Base-by-base conservation (phyloP, 2,329 filamentous ascomycete species). In the Aspergillus sp. region DNA sequence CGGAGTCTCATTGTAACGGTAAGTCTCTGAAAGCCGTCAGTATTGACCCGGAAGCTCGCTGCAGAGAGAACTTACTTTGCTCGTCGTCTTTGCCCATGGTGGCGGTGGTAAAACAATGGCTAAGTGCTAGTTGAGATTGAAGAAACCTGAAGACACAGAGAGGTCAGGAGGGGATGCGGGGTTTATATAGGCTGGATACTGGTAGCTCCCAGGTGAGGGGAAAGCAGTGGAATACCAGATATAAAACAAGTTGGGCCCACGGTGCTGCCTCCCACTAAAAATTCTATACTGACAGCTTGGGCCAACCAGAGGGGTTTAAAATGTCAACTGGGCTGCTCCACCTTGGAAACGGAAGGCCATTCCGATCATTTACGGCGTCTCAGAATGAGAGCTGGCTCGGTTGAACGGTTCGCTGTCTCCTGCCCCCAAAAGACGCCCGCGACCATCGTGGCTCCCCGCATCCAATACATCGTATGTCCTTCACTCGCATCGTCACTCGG, bases 1-100 rank as follows among this genome's bases (percentile, higher is more conserved):
- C 48, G 83, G 83, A 66, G 78, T 80, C 72, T 86, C 82, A 64
- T 82, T 77, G 72, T 86, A 86, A 62, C 79, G 79, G 70, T 76
- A 76, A 57, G 73, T 74, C 56, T 70, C 74, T 76, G 41, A 4
- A 15, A n/a, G 11, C 12, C 6, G 27, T 49, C 23, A 40, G 51
- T 57, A 2, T 14, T 19, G n/a, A 33, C 21, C 8, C 31, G 52
- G 31, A 23, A 59, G 41, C 35, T 31, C 33, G 55, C 50, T 37
- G 57, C 60, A 31, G 17, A 31, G 47, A 46, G 17, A 45, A 64
- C 65, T 40, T 66, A 70, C 70, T 69, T 44, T 68, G 68, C 57
- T 74, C 68, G 57, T 73, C 69, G 64, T 75, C 70, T 63, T 73
- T 64, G 61, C 71, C 71, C 73, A 76, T 76, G 37, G 40, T 73